phyloP scores from a whole-genome alignment of 257 asterid genomes.

The Knoxia roxburghii region DNA sequence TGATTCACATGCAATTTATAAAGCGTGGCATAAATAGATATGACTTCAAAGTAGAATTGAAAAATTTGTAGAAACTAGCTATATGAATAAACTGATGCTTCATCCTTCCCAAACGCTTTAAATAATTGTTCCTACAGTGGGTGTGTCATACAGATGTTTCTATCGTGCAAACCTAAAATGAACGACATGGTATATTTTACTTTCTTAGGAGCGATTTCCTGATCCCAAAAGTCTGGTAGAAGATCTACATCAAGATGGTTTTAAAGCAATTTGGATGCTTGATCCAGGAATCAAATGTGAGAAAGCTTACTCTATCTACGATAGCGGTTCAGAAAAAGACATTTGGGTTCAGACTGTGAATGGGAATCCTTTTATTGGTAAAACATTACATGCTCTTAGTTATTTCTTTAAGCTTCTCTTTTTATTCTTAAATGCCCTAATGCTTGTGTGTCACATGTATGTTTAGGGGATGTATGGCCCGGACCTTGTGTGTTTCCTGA shows the following conservation, averaged over 20 bases:
- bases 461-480: slow-evolving; percentile 95
- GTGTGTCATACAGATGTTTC: no score
- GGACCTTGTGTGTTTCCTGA: slow-evolving; percentile 98
- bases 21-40: background rate
- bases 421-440: background rate
- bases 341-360: slow-evolving; percentile 80
- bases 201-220: slow-evolving; percentile 67
- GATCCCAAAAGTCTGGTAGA: slow-evolving; percentile 70
- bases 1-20: background rate
- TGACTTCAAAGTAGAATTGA: background rate
- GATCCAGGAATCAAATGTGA: slow-evolving; percentile 93
- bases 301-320: slow-evolving; percentile 78
- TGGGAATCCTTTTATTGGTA: slow-evolving; percentile 77
- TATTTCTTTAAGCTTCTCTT: background rate
- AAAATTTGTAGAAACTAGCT: background rate
- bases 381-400: background rate
- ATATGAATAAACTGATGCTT: background rate
- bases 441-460: slow-evolving; percentile 14
- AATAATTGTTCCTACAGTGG: background rate
- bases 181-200: background rate
- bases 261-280: slow-evolving; percentile 98
- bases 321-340: slow-evolving; percentile 74
- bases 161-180: background rate
- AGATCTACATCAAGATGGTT: slow-evolving; percentile 78
- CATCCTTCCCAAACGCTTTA: background rate